Percentiles rank a stretch among this genome's conserved stretches.
Conservation (phyloP, 768 basidiomycete genomes). For the Auriculariales sp. region DNA sequence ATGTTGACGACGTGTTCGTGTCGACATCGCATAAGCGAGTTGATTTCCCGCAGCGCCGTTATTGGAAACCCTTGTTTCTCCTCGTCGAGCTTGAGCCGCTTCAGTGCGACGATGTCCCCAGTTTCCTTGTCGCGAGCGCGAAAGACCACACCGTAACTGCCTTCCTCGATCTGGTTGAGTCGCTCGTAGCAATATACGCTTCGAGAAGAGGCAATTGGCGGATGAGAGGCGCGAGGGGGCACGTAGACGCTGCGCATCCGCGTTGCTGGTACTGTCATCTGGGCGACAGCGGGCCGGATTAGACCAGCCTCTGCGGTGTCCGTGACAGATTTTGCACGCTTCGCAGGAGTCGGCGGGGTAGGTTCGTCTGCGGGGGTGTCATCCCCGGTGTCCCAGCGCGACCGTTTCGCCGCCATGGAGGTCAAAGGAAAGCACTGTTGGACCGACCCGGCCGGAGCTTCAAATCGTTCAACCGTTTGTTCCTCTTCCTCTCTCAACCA, state of each 20-base stretch:
- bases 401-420: not conserved
- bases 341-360: not conserved
- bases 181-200: slow-evolving; percentile 90
- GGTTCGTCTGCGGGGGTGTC: not conserved
- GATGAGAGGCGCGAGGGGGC: slow-evolving; percentile 63
- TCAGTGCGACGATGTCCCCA: slow-evolving; percentile 90
- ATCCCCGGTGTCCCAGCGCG: not conserved
- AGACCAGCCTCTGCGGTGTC: not conserved
- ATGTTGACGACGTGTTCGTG: slow-evolving; percentile 98
- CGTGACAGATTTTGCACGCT: not conserved
- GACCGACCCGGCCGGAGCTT: no score
- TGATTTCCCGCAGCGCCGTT: slow-evolving; percentile 86
- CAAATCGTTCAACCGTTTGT: no score
- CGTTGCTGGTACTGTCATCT: not conserved
- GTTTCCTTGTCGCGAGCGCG: slow-evolving; percentile 91
- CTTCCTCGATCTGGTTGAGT: slow-evolving; percentile 96
- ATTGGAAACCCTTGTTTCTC: slow-evolving; percentile 99
- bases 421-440: no score
- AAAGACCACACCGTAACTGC: slow-evolving; percentile 93
- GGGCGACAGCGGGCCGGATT: not conserved
- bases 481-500: no score
- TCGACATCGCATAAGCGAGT: slow-evolving; percentile 86
- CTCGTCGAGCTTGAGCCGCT: slow-evolving; percentile 95
- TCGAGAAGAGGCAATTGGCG: slow-evolving; percentile 69
- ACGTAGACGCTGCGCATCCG: slow-evolving; percentile 40